These are phyloP conservation scores for Ophioceras dolichostomum DNA, from an alignment of 2,329 filamentous ascomycete species.

Conservation along the genomic window DNA sequence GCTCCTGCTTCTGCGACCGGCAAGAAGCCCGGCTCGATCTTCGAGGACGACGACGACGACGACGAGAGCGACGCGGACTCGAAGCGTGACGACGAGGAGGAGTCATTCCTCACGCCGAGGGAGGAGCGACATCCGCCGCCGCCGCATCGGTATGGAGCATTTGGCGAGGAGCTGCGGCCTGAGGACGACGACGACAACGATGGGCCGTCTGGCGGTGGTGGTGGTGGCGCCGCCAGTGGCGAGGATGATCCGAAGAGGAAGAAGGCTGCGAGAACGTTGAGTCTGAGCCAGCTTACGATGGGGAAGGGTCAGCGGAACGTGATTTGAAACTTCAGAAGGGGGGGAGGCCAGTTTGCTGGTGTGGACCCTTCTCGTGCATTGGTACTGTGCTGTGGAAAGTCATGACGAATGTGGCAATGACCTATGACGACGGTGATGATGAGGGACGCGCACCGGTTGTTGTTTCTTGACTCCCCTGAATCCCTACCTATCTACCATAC, in stretches of 20 bases:
- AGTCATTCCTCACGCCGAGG: conserved; percentile 38
- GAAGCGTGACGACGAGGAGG: conserved; percentile 22
- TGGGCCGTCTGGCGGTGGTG: conserved; percentile 18
- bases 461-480: too few species aligned
- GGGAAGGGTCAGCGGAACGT: conserved; percentile 6
- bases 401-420: too few species aligned
- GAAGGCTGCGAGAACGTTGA: conserved; percentile 51
- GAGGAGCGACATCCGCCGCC: conserved; percentile 33
- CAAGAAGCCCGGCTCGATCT: conserved; percentile 22
- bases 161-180: conserved; percentile 27
- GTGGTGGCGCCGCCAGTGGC: too few species aligned
- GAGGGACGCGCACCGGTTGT: background rate
- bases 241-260: conserved; percentile 23
- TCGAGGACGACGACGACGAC: conserved; percentile 11
- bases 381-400: too few species aligned
- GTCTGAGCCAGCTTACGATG: conserved; percentile 45
- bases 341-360: too few species aligned
- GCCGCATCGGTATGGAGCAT: conserved; percentile 23
- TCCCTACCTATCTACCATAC: too few species aligned
- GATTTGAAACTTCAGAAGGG: too few species aligned
- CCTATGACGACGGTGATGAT: background rate
- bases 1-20: background rate
- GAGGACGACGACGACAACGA: conserved; percentile 20
- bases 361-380: too few species aligned
- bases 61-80: conserved; percentile 9